Conservation (phyloP, 78 protist species). For the Pelomyxa schiedti region DNA sequence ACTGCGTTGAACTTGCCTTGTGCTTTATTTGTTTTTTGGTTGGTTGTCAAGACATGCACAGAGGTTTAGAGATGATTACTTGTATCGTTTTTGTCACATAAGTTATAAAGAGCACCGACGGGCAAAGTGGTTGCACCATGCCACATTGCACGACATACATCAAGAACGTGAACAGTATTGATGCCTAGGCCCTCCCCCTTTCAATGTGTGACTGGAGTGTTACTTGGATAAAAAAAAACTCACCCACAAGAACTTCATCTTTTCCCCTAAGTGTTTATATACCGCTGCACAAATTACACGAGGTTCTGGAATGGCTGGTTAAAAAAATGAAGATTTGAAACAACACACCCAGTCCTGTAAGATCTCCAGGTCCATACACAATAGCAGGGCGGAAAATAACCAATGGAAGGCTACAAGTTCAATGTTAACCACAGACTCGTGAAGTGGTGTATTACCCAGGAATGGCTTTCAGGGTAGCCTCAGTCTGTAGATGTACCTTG, state of each 20-base stretch:
- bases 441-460: too few relatives aligned
- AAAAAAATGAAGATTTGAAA: too few relatives aligned
- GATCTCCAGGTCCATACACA: conserved; percentile 90
- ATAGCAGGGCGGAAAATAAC: conserved; percentile 83
- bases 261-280: conserved; percentile 69
- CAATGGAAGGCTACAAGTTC: conserved; percentile 26
- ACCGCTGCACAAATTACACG: conserved; percentile 83
- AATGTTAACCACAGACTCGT: too few relatives aligned
- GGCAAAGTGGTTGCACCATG: conserved; percentile 12
- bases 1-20: too few relatives aligned
- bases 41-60: too few relatives aligned
- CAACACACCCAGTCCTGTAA: conserved; percentile 71
- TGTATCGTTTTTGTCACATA: conserved; percentile 77
- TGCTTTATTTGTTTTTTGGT: too few relatives aligned
- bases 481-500: conserved; percentile 53
- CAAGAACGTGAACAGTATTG: conserved; percentile 89
- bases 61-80: too few relatives aligned
- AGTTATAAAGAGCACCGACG: conserved; percentile 71
- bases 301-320: conserved; percentile 32
- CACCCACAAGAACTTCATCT: conserved; percentile 84
- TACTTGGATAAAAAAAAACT: too few relatives aligned
- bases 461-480: conserved; percentile 39
- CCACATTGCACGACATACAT: conserved; percentile 79
- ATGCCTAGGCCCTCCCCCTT: conserved; percentile 50
- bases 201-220: too few relatives aligned